These are phyloP conservation scores for Phialophora expanda DNA, from an alignment of 2,329 filamentous ascomycete species.

Conservation along the genomic window DNA sequence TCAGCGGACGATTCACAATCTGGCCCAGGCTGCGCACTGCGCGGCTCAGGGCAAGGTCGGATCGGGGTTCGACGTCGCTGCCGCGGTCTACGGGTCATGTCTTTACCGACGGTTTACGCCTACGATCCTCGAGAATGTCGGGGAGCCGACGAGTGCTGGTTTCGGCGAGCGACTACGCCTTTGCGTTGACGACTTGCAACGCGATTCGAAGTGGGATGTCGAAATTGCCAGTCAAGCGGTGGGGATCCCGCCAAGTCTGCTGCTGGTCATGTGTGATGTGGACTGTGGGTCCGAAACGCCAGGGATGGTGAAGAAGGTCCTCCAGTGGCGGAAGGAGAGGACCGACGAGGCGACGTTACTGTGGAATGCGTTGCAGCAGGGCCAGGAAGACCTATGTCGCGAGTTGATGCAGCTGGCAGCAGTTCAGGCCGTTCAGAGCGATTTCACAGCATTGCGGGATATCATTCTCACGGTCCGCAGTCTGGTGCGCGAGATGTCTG, in stretches of 20 bases:
- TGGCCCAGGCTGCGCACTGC: conserved; percentile 91
- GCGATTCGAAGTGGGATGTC: conserved; percentile 72
- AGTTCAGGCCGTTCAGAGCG: conserved; percentile 53
- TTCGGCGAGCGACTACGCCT: conserved; percentile 70
- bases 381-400: conserved; percentile 72
- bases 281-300: conserved; percentile 93
- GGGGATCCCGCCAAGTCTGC: conserved; percentile 72
- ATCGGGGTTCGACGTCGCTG: conserved; percentile 92
- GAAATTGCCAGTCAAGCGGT: conserved; percentile 73
- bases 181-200: conserved; percentile 67
- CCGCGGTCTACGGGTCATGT: conserved; percentile 89
- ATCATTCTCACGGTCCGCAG: conserved; percentile 59
- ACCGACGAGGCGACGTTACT: conserved; percentile 68
- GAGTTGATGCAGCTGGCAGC: conserved; percentile 63
- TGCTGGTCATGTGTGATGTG: conserved; percentile 92
- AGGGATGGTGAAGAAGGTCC: conserved; percentile 90
- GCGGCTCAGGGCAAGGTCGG: conserved; percentile 96
- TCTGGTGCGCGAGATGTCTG: conserved; percentile 77
- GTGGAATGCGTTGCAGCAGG: conserved; percentile 75
- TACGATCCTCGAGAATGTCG: conserved; percentile 68
- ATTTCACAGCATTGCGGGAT: conserved; percentile 59
- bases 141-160: conserved; percentile 66
- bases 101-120: conserved; percentile 93
- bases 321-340: conserved; percentile 76
- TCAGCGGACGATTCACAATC: conserved; percentile 71